Base-by-base conservation (phyloP, 2,329 filamentous ascomycete species). In the Lasiodiplodia sp. region DNA sequence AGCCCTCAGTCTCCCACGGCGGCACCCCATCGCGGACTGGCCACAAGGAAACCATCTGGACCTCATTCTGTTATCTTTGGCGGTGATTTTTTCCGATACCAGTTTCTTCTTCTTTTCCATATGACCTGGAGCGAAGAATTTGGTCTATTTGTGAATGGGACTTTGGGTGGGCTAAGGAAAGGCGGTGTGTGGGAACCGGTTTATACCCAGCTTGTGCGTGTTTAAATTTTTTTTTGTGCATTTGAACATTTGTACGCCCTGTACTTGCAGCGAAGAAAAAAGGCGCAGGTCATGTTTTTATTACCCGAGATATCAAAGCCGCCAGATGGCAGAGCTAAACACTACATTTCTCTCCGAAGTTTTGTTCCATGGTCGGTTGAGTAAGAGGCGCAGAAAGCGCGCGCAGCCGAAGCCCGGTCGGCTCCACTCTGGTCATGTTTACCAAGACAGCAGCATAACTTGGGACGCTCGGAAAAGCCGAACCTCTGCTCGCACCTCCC, bases 151-250 rank as follows among this genome's bases (percentile, higher is more conserved):
- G 44, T n/a, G 40, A 10, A 38, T 21, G 28, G 60, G 11, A 38
- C n/a, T 38, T 31, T 31, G 25, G 47, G 23, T 2, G 56, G 44
- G 28, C 12, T 23, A 25, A 31, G 28, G 11, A n/a, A 23, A 38
- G 25, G 37, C 38, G 23, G 60, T 38, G 60, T 52, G 60, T 38
- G 44, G 60, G 60, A 64, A 51, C 34, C 60, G 60, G 60, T 64
- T 49, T 64, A 64, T 64, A 64, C 60, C 60, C 60, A 64, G 31
- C 47, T 64, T 64, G 28, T 64, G 55, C 38, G 16, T 34, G 57
- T 34, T 49, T 25, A 51, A 23, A 37, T n/a, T 47, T 38, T 38
- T 28, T 44, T 62, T 62, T 23, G 44, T 62, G 58, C 58, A 63
- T 49, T 52, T n/a, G 10, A 38, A 16, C 21, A 31, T 25, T 18